Evolutionary conservation across 2,329 filamentous ascomycete genomes (phyloP).

Genomic region (Diaporthe longicolla): DNA sequence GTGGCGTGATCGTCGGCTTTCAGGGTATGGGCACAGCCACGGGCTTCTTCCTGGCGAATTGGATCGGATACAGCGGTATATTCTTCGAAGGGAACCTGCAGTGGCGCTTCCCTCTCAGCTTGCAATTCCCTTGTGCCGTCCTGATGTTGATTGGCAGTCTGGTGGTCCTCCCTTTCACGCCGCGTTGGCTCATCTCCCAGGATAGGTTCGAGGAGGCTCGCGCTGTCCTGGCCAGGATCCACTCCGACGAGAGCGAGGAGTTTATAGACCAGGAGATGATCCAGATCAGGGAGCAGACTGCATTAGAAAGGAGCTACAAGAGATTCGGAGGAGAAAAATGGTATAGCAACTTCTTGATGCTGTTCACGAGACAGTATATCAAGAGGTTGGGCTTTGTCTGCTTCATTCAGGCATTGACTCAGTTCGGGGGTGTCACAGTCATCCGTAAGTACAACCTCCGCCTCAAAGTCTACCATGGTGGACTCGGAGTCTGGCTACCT

Average conservation of each 20-base stretch:
- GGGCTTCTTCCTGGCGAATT: slow-evolving; percentile 56
- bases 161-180: slow-evolving; percentile 48
- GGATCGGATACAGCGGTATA: slow-evolving; percentile 56
- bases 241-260: slow-evolving; percentile 44
- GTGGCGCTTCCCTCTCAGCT: slow-evolving; percentile 54
- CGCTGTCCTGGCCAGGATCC: slow-evolving; percentile 46
- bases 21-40: slow-evolving; percentile 53
- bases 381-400: slow-evolving; percentile 48
- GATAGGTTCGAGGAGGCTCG: slow-evolving; percentile 48
- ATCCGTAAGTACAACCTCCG: slow-evolving; percentile 43
- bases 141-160: slow-evolving; percentile 33
- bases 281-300: slow-evolving; percentile 48
- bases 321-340: slow-evolving; percentile 38
- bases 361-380: slow-evolving; percentile 50
- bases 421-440: slow-evolving; percentile 49
- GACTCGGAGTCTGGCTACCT: background rate
- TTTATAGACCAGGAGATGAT: slow-evolving; percentile 45
- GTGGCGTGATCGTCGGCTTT: slow-evolving; percentile 46
- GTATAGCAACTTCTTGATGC: slow-evolving; percentile 35
- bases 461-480: background rate
- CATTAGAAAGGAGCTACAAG: slow-evolving; percentile 44
- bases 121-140: slow-evolving; percentile 46
- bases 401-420: slow-evolving; percentile 51
- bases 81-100: slow-evolving; percentile 50
- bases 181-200: slow-evolving; percentile 46